A percentile compares a stretch with the other conserved stretches of the same genome.
These are phyloP conservation scores for Rhododendron simsii DNA, from an alignment of 148 eudicot genomes.

Conservation along the genomic window DNA sequence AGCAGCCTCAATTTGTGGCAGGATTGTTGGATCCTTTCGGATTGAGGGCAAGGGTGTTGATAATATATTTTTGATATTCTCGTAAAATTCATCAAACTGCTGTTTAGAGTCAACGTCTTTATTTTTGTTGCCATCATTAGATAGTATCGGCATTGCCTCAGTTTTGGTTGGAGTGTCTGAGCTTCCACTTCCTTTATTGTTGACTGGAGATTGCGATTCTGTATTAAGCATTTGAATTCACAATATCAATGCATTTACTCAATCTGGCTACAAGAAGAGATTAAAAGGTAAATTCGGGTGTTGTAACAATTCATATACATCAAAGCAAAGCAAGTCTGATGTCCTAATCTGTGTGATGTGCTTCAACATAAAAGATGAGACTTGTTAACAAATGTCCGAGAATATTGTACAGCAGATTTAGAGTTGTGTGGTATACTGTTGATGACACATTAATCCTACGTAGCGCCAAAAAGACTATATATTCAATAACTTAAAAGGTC, in stretches of 20 bases:
- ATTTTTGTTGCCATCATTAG: not conserved
- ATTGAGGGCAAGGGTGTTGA: not conserved
- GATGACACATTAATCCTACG: not conserved
- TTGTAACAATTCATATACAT: not conserved
- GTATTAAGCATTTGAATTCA: conserved; percentile 2
- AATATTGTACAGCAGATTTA: too few relatives aligned
- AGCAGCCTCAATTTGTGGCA: conserved; percentile 19
- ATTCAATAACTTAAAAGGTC: not conserved
- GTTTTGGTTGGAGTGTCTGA: conserved; percentile 7
- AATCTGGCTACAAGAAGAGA: not conserved
- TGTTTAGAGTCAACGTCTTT: not conserved
- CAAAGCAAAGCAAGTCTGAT: not conserved
- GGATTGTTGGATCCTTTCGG: conserved; percentile 3
- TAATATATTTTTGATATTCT: not conserved
- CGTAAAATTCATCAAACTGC: not conserved
- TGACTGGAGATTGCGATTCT: conserved; percentile 9
- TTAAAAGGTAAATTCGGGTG: not conserved
- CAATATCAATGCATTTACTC: not conserved
- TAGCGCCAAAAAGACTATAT: not conserved
- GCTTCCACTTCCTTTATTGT: not conserved
- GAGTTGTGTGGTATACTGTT: too few relatives aligned
- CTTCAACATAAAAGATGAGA: not conserved
- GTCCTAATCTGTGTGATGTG: not conserved
- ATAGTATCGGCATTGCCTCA: conserved; percentile 3
- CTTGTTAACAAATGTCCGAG: not conserved